phyloP scores from a whole-genome alignment of 2,329 filamentous ascomycete species.

The Biscogniauxia sp. region DNA sequence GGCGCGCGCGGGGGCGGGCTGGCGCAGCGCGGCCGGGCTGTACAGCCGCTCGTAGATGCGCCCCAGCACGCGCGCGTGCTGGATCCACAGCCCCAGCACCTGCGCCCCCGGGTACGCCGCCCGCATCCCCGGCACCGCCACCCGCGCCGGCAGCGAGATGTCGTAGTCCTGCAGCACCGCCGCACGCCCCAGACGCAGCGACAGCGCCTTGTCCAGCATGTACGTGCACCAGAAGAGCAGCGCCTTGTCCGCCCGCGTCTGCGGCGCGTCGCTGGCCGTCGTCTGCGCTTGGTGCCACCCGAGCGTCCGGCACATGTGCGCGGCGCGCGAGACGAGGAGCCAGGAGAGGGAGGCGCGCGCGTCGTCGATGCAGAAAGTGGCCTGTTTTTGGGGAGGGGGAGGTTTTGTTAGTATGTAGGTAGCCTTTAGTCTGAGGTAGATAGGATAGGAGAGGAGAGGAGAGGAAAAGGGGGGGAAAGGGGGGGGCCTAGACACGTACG shows the following conservation, averaged over 20 bases:
- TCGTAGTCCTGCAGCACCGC: slow-evolving; percentile 57
- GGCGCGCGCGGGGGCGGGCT: slow-evolving; percentile 33
- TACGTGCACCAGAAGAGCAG: slow-evolving; percentile 58
- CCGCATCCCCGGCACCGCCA: slow-evolving; percentile 32
- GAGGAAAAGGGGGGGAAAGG: no score
- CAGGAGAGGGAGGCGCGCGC: slow-evolving; percentile 32
- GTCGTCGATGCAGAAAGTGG: slow-evolving; percentile 30
- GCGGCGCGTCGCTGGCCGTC: slow-evolving; percentile 25
- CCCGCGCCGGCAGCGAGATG: slow-evolving; percentile 39
- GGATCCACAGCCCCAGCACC: slow-evolving; percentile 48
- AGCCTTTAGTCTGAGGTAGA: no score
- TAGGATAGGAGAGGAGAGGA: background rate
- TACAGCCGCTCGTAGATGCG: slow-evolving; percentile 57
- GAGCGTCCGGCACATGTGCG: slow-evolving; percentile 34
- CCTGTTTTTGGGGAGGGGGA: slow-evolving; percentile 9
- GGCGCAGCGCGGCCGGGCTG: slow-evolving; percentile 38
- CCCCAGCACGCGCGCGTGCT: slow-evolving; percentile 53
- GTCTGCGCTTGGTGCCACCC: slow-evolving; percentile 32
- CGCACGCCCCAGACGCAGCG: slow-evolving; percentile 52
- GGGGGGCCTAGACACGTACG: no score
- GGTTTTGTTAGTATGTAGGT: no score
- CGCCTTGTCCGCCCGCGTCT: slow-evolving; percentile 33
- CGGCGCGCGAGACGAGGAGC: slow-evolving; percentile 29
- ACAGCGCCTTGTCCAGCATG: slow-evolving; percentile 53
- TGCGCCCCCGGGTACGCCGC: slow-evolving; percentile 31